Evolutionary conservation across 805 yeast species (phyloP), one percentile per base, ranked within the genome.

Genomic region (Kodamaea hsintzibuensis): DNA sequence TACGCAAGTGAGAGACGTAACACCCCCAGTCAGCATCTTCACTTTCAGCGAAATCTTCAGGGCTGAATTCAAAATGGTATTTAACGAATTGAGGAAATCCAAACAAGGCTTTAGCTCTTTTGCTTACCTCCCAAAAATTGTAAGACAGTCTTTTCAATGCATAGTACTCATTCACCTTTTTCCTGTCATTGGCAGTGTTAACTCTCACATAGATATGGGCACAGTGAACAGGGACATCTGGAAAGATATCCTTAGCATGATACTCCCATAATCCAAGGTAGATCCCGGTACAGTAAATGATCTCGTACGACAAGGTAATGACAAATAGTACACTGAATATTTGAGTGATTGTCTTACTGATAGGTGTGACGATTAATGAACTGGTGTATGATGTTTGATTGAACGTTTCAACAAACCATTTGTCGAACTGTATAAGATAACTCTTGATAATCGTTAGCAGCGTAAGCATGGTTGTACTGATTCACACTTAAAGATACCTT

Each of bases 41-140:
- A 56, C 80, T 80, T 59, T 70, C 66, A 56, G 82, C 83, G 64
- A 83, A 89, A 61, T 89, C 96, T 60, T 86, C 92, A 0, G 96
- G 95, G 30, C 89, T 82, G 68, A 89, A 89, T 64, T 89, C 96
- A 59, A 88, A 78, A 66, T 88, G 88, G 64, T 85, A 89, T 22
- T 73, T 74, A 33, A 87, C 63, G 51, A 52, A 68, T 33, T 58
- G 49, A n/a, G 60, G 53, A 50, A 62, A 50, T 9, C 58, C 55
- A 53, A 70, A 69, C 54, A 14, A 50, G 33, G 13, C 64, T 60
- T 17, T 58, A 17, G 16, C 61, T 51, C 18, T 61, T 56, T 43
- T 64, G 51, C 27, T 50, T 57, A 47, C 56, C 63, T 67, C 66
- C 66, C 49, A 56, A 60, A 59, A 14, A 37, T 44, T 49, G 40